Conservation (phyloP, 1,284 basidiomycete genomes). For the Ustilago esculenta region DNA sequence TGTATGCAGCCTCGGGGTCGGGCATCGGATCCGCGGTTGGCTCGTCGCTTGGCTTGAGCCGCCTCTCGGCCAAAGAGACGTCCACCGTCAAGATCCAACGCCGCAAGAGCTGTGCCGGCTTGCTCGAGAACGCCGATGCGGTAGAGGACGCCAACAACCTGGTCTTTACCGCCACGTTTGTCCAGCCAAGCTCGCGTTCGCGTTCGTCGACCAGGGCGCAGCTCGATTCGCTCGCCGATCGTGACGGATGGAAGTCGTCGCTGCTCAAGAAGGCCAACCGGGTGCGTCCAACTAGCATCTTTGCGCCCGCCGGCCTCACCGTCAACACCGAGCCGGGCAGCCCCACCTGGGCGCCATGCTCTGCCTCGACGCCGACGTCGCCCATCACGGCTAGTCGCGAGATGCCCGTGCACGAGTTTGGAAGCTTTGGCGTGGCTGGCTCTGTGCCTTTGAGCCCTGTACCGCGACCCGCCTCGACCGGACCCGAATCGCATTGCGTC, state of each 20-base stretch:
- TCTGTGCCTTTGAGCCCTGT: slow-evolving; percentile 17
- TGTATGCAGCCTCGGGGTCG: slow-evolving; percentile 37
- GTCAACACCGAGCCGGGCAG: slow-evolving; percentile 34
- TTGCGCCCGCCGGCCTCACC: slow-evolving; percentile 30
- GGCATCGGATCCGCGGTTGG: slow-evolving; percentile 54
- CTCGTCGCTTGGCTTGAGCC: slow-evolving; percentile 52
- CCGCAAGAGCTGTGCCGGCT: slow-evolving; percentile 45
- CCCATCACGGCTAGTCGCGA: slow-evolving; percentile 21
- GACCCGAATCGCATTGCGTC: slow-evolving; percentile 7
- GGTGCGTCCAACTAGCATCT: slow-evolving; percentile 38
- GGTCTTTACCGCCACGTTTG: slow-evolving; percentile 41
- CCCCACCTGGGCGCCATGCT: slow-evolving; percentile 26
- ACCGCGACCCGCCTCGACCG: slow-evolving; percentile 6
- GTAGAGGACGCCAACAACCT: slow-evolving; percentile 33
- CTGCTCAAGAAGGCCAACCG: slow-evolving; percentile 41
- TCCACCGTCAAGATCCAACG: slow-evolving; percentile 54
- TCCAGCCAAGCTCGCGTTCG: slow-evolving; percentile 42
- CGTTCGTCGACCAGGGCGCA: slow-evolving; percentile 30
- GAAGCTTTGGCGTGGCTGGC: slow-evolving; percentile 14
- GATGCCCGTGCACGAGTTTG: slow-evolving; percentile 35
- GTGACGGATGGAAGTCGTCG: slow-evolving; percentile 43
- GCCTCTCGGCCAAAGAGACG: slow-evolving; percentile 47
- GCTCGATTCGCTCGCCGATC: slow-evolving; percentile 17
- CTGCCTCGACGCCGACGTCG: slow-evolving; percentile 40
- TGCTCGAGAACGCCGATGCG: slow-evolving; percentile 44